Base-by-base conservation (phyloP, 1,284 basidiomycete species). In the Irpex sp. region DNA sequence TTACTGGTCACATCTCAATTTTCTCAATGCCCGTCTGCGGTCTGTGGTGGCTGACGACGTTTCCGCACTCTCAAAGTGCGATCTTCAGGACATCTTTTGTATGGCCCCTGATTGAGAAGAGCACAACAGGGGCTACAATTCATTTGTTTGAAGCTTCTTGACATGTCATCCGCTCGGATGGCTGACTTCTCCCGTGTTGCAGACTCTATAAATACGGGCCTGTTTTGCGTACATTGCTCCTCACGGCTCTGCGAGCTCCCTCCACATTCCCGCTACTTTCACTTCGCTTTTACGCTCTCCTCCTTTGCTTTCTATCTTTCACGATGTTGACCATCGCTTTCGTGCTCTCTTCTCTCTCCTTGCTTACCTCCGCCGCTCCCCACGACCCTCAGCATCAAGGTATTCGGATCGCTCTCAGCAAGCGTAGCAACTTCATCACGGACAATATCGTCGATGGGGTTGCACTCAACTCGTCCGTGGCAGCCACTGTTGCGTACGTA, bases 261-360 rank as follows among this genome's bases (percentile, higher is more conserved):
- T 19, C n/a, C 37, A 6, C 51, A 19, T 37, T n/a, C 4, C 37
- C n/a, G 11, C 21, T 34, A 3, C 38, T 21, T 57, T 19, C 38
- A 9, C 21, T 56, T n/a, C 31, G 15, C 36, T 44, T 52, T n/a
- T 13, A 34, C 40, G 11, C n/a, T 55, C 17, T 60, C 48, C 51
- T 48, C 49, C 5, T 31, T 15, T 26, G 3, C 21, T 13, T 5
- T 19, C 26, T 44, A 48, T 57, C 38, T 54, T 11, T 62, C 21
- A 62, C 61, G 65, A 66, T 66, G 65, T 66, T 66, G 65, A 66
- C 63, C 65, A 66, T 66, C 65, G 61, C 54, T 37, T 63, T 66
- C 36, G 59, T 64, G 9, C 21, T 40, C 36, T 26, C 48, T 4
- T 36, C 63, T 17, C 26, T 54, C 7, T 61, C 59, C 9, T 59